Evolutionary conservation across 164 flowering plant species (phyloP).

Genomic region (Stephania yunnanensis): DNA sequence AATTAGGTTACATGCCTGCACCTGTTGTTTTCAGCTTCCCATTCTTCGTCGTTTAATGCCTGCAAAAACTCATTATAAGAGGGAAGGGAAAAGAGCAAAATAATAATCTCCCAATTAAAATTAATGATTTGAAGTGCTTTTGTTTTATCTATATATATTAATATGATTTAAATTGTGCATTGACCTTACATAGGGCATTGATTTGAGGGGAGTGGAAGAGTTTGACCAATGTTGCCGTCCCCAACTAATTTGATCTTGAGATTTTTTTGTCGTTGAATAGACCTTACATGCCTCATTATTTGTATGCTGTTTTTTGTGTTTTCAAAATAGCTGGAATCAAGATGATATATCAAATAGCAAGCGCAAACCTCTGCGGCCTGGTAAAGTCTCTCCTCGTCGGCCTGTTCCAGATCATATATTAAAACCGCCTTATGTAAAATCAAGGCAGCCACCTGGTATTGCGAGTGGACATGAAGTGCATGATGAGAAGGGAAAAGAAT

Average conservation of each 20-base stretch:
- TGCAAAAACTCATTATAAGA: neutral
- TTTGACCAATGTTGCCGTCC: too few relatives aligned
- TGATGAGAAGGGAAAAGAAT: constrained; percentile 65
- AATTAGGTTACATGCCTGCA: neutral
- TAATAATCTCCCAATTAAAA: neutral
- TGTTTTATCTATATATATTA: neutral
- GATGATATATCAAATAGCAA: constrained; percentile 25
- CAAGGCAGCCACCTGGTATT: constrained; percentile 57
- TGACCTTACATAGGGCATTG: neutral
- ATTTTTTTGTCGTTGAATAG: neutral
- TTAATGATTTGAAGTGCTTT: neutral
- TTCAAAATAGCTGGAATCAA: constrained; percentile 26
- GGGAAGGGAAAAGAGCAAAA: neutral
- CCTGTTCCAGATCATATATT: constrained; percentile 74
- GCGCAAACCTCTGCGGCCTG: constrained; percentile 63
- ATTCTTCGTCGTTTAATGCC: neutral
- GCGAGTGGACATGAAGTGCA: constrained; percentile 78
- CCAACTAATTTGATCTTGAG: neutral
- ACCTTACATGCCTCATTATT: too few relatives aligned
- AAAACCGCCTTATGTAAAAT: constrained; percentile 70
- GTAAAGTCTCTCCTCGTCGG: constrained; percentile 73
- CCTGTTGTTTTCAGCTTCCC: neutral
- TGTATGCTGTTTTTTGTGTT: too few relatives aligned
- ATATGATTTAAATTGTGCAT: neutral
- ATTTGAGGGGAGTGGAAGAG: neutral